Evolutionary conservation across 371 early-diverging fungal species (phyloP).

Genomic region (Apophysomyces sp.): DNA sequence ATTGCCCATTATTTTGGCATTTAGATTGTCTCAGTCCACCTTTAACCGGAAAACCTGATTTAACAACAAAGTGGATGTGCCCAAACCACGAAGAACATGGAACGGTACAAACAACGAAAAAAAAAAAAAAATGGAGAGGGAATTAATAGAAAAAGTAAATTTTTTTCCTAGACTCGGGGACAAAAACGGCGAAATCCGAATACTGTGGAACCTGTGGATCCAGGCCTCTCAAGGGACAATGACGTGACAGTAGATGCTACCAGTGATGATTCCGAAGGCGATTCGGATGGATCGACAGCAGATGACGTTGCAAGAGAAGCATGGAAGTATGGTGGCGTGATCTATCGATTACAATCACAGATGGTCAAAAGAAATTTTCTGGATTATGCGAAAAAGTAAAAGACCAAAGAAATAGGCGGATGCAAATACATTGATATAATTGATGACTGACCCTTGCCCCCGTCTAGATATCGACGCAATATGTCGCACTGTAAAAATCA

Average conservation of each 20-base stretch:
- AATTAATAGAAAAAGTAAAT: not conserved
- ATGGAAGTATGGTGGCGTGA: slow-evolving; percentile 4
- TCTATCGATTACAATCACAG: not conserved
- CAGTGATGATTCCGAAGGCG: not conserved
- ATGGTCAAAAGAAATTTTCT: not conserved
- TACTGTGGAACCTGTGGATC: not conserved
- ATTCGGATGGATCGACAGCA: not conserved
- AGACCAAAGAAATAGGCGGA: not conserved
- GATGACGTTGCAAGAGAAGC: slow-evolving; percentile 1
- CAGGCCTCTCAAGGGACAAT: not conserved
- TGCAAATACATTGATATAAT: not conserved
- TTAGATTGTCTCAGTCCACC: not conserved
- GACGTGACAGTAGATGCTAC: not conserved
- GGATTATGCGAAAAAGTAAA: slow-evolving; percentile 1
- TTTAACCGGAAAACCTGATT: not conserved
- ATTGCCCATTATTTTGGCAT: not conserved
- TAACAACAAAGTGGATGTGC: not conserved
- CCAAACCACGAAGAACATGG: not conserved
- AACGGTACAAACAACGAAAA: not conserved
- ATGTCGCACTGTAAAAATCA: too few species aligned
- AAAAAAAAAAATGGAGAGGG: not conserved
- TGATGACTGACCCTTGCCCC: too few species aligned
- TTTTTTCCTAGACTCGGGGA: not conserved
- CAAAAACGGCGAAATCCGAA: not conserved
- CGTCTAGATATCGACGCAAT: too few species aligned